These are phyloP conservation scores for Schizophyllum amplum DNA, from an alignment of 1,284 basidiomycete species.

Conservation along the genomic window DNA sequence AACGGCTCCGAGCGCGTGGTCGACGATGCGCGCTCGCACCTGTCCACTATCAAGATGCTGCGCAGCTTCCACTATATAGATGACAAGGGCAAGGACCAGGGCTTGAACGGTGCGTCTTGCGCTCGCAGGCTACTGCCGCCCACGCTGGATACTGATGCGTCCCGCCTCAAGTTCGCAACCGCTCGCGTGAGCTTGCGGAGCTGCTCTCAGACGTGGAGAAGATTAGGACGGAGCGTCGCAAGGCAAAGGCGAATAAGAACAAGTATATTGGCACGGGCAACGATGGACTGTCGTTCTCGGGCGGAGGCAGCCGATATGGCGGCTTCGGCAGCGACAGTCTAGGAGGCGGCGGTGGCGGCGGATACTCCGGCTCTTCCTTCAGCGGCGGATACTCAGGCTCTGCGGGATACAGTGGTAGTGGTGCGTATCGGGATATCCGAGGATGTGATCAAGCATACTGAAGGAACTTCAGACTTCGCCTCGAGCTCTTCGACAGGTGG, in stretches of 20 bases:
- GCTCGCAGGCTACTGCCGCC: neutral
- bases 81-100: slow-evolving; percentile 98
- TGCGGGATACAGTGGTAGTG: slow-evolving; percentile 29
- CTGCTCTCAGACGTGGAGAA: slow-evolving; percentile 87
- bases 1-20: slow-evolving; percentile 98
- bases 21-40: slow-evolving; percentile 92
- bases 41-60: slow-evolving; percentile 96
- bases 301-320: slow-evolving; percentile 62
- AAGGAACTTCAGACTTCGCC: slow-evolving; percentile 57
- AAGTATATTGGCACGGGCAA: slow-evolving; percentile 89
- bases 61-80: slow-evolving; percentile 98
- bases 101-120: slow-evolving; percentile 76
- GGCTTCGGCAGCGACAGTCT: slow-evolving; percentile 73
- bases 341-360: slow-evolving; percentile 32
- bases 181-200: slow-evolving; percentile 86
- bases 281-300: slow-evolving; percentile 53
- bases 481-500: slow-evolving; percentile 29
- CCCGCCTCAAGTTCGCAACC: slow-evolving; percentile 73
- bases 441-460: slow-evolving; percentile 51
- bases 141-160: no score
- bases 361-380: slow-evolving; percentile 20
- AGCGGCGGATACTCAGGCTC: neutral
- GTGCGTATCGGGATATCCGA: slow-evolving; percentile 40
- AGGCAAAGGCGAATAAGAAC: slow-evolving; percentile 87
- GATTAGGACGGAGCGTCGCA: slow-evolving; percentile 84